Conservation (phyloP, 139 green algal genomes). For the Chlorella sp. region DNA sequence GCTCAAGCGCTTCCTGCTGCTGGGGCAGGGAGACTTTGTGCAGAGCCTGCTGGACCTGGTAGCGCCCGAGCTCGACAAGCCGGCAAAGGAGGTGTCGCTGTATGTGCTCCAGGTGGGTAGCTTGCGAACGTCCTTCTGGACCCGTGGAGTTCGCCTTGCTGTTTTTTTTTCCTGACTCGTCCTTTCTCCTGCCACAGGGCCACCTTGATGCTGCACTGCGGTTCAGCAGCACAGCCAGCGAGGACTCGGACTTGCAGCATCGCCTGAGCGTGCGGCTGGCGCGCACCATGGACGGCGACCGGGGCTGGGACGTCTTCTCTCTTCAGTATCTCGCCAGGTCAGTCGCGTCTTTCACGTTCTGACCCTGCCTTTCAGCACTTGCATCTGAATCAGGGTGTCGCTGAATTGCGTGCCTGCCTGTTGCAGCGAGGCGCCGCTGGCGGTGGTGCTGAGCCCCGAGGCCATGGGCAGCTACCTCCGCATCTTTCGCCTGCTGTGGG, state of each 20-base stretch:
- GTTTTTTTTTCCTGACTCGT: conserved; percentile 28
- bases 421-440: conserved; percentile 50
- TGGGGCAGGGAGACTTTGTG: conserved; percentile 94
- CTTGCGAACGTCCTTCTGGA: background rate
- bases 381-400: too few species aligned
- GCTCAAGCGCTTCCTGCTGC: conserved; percentile 88
- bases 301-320: conserved; percentile 92
- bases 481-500: conserved; percentile 89
- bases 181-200: conserved; percentile 70
- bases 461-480: conserved; percentile 65
- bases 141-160: too few species aligned
- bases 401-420: too few species aligned
- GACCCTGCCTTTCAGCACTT: too few species aligned
- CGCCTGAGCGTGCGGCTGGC: conserved; percentile 57
- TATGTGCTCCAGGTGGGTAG: conserved; percentile 42
- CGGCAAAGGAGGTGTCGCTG: conserved; percentile 43
- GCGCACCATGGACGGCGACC: conserved; percentile 20
- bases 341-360: too few species aligned
- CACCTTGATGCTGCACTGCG: conserved; percentile 78
- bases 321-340: conserved; percentile 86
- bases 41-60: conserved; percentile 69
- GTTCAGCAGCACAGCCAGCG: conserved; percentile 64
- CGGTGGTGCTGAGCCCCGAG: conserved; percentile 50
- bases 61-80: conserved; percentile 48
- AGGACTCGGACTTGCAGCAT: conserved; percentile 76